Conservation (phyloP, 2,329 filamentous ascomycete species). For the Dothideomycetes sp. region DNA sequence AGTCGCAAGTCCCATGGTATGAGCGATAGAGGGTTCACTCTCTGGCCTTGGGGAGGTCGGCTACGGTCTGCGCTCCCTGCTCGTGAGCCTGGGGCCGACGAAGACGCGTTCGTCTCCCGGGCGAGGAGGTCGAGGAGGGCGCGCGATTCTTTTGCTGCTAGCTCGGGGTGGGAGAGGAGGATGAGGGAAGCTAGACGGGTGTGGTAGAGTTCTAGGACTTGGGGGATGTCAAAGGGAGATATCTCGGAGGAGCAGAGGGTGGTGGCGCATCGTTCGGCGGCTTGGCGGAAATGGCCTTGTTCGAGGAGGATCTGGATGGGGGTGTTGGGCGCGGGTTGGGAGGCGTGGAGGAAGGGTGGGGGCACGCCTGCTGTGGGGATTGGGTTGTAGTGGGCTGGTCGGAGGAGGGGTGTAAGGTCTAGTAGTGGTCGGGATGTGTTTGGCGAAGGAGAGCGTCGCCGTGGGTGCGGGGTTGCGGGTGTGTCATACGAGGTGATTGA, state of each 20-base stretch:
- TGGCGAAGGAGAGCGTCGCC: slow-evolving; percentile 8
- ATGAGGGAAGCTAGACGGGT: slow-evolving; percentile 72
- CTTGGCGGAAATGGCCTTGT: slow-evolving; percentile 63
- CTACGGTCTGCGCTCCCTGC: slow-evolving; percentile 8
- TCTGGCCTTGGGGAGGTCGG: slow-evolving; percentile 1
- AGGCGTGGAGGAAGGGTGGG: slow-evolving; percentile 56
- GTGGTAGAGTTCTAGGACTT: slow-evolving; percentile 70
- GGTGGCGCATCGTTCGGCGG: slow-evolving; percentile 28
- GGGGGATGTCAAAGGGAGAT: slow-evolving; percentile 46
- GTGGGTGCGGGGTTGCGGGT: slow-evolving; percentile 12
- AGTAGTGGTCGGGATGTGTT: slow-evolving; percentile 29
- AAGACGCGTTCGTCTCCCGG: slow-evolving; percentile 9
- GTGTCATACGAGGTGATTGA: slow-evolving; percentile 3
- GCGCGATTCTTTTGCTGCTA: slow-evolving; percentile 50
- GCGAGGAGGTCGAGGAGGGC: slow-evolving; percentile 46
- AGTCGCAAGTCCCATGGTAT: slow-evolving; percentile 83
- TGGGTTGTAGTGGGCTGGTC: slow-evolving; percentile 73
- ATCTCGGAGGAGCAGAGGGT: slow-evolving; percentile 28
- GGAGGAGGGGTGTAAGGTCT: slow-evolving; percentile 71
- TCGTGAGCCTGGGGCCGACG: slow-evolving; percentile 4
- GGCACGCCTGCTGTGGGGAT: slow-evolving; percentile 54
- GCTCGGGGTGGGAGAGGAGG: slow-evolving; percentile 54
- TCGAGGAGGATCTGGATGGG: slow-evolving; percentile 58
- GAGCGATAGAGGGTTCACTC: slow-evolving; percentile 26
- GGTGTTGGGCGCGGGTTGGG: slow-evolving; percentile 51